A percentile compares a stretch with the other conserved stretches of the same genome.
These are phyloP conservation scores for Yamadazyma mexicana DNA, from an alignment of 1,139 yeast species.

Conservation along the genomic window DNA sequence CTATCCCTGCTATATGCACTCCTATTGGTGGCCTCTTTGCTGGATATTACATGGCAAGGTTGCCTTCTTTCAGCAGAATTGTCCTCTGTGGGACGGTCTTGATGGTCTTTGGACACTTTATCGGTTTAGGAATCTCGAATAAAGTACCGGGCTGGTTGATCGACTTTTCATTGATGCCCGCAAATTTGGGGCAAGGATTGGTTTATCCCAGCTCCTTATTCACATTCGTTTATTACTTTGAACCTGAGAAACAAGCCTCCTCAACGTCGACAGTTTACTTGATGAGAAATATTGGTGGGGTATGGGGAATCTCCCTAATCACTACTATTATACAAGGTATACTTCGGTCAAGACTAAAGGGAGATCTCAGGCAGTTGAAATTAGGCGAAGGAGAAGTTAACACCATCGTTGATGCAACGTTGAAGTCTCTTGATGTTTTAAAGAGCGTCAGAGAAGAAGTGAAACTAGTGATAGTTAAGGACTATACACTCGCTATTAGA, in stretches of 20 bases:
- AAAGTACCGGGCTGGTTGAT: slow-evolving; percentile 23
- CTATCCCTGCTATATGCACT: slow-evolving; percentile 38
- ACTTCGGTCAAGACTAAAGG: slow-evolving; percentile 14
- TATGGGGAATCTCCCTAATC: slow-evolving; percentile 40
- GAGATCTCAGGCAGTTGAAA: slow-evolving; percentile 1
- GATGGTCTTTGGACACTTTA: slow-evolving; percentile 33
- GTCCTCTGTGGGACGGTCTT: slow-evolving; percentile 28
- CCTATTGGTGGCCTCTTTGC: slow-evolving; percentile 41
- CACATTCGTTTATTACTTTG: slow-evolving; percentile 35
- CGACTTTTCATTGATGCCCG: slow-evolving; percentile 29
- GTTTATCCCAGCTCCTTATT: slow-evolving; percentile 39
- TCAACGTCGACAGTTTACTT: slow-evolving; percentile 40
- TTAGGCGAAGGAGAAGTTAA: not conserved
- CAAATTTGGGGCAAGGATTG: slow-evolving; percentile 44
- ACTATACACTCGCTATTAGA: slow-evolving; percentile 22
- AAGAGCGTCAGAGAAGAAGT: slow-evolving; percentile 14
- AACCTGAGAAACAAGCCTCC: slow-evolving; percentile 29
- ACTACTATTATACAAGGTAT: slow-evolving; percentile 28
- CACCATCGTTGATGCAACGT: slow-evolving; percentile 7
- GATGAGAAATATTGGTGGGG: slow-evolving; percentile 40
- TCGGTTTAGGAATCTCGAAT: slow-evolving; percentile 25
- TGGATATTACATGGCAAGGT: slow-evolving; percentile 33
- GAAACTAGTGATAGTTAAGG: slow-evolving; percentile 16
- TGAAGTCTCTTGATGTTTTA: slow-evolving; percentile 21
- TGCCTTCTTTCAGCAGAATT: slow-evolving; percentile 19